Conservation (phyloP, 352 stramenopile species). For the Phytophthora pistaciae region DNA sequence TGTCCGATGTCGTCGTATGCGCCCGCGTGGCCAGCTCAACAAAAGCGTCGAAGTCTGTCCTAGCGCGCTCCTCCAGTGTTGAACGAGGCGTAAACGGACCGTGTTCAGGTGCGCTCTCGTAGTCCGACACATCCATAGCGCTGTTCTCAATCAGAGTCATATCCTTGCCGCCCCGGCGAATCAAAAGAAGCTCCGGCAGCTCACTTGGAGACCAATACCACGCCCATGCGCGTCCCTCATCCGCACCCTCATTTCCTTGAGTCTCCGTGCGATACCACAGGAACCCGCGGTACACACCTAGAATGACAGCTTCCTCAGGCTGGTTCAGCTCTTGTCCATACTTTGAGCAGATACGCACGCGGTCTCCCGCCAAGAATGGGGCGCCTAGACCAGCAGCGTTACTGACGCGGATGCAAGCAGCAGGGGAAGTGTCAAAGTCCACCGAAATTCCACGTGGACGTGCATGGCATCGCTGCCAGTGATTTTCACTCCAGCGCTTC, state of each 20-base stretch:
- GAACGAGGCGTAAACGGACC: slow-evolving; percentile 57
- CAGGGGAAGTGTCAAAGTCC: slow-evolving; percentile 94
- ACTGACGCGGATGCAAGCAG: slow-evolving; percentile 91
- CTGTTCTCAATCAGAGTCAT: slow-evolving; percentile 89
- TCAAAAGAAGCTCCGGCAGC: slow-evolving; percentile 81
- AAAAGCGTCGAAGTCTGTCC: slow-evolving; percentile 64
- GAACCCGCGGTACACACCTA: slow-evolving; percentile 93
- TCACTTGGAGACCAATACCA: slow-evolving; percentile 97
- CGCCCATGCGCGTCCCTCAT: slow-evolving; percentile 93
- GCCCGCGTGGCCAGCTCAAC: slow-evolving; percentile 65
- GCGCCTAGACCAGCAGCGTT: slow-evolving; percentile 88
- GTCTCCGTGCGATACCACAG: slow-evolving; percentile 97
- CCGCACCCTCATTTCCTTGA: slow-evolving; percentile 96
- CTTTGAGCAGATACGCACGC: slow-evolving; percentile 94
- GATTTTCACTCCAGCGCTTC: slow-evolving; percentile 86
- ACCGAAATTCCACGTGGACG: slow-evolving; percentile 91
- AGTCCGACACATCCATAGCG: slow-evolving; percentile 69
- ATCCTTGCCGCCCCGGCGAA: slow-evolving; percentile 86
- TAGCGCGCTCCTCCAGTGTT: slow-evolving; percentile 56
- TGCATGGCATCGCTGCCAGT: slow-evolving; percentile 83
- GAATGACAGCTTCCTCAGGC: slow-evolving; percentile 96
- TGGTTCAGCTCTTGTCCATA: slow-evolving; percentile 96
- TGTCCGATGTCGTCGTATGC: slow-evolving; percentile 77
- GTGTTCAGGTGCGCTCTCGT: slow-evolving; percentile 40
- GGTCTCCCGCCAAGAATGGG: slow-evolving; percentile 94